Evolutionary conservation across 78 protist species (phyloP), one percentile per base, ranked within the genome.

Genomic region (Speleostelium caveatum): DNA sequence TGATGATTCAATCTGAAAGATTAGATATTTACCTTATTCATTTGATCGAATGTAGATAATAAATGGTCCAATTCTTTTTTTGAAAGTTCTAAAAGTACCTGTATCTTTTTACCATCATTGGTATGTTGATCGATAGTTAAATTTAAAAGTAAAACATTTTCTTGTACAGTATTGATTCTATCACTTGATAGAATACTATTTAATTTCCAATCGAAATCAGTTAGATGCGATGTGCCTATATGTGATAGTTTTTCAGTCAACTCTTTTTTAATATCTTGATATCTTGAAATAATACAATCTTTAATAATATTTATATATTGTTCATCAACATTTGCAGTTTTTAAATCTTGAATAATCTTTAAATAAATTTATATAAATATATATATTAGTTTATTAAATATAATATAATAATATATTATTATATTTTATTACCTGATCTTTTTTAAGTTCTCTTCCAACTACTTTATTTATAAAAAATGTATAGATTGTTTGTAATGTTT

Each of bases 171-270:
- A 59, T 83, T 83, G 24, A 83, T 83, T 63, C 65, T 67, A 32
- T 83, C 90, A 83, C 90, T 83, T 69, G 90, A 67, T 30, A 83
- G 38, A n/a, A 83, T 69, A 41, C 51, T 59, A 83, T 83, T 83
- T 59, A 83, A 39, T 59, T 83, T 83, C 90, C 90, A 83, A 83
- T 83, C 90, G 35, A 83, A 83, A 69, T 83, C 90, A n/a, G 67
- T 16, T 22, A 83, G 49, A 30, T 60, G 59, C 28, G 76, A 69
- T 41, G 90, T 69, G 32, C 77, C 56, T 6, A 83, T 83, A 17
- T 71, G 5, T 39, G 90, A 59, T 32, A 83, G 49, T 26, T 83
- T 67, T 38, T 83, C 90, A 28, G 90, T 83, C n/a, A 83, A 59
- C 33, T 83, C 90, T 35, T 59, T 68, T 32, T 83, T 83, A 38